These are phyloP conservation scores for Volvox africanus DNA, from an alignment of 139 green algal species.

Conservation along the genomic window DNA sequence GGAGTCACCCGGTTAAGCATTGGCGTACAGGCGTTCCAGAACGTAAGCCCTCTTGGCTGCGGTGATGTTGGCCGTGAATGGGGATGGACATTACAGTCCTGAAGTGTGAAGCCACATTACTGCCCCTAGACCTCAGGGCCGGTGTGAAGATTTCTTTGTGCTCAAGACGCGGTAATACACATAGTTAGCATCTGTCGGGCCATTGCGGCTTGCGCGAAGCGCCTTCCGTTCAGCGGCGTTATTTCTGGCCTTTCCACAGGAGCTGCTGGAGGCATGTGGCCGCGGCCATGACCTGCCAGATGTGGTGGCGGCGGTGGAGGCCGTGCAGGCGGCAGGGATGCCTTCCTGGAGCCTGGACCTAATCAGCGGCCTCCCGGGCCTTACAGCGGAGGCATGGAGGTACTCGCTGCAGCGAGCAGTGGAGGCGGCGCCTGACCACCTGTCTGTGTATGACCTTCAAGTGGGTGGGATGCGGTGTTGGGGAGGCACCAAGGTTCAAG, in stretches of 20 bases:
- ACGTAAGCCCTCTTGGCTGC: slow-evolving; percentile 44
- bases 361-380: slow-evolving; percentile 83
- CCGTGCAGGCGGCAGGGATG: slow-evolving; percentile 67
- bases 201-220: too few relatives aligned
- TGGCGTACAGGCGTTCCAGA: slow-evolving; percentile 88
- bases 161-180: too few relatives aligned
- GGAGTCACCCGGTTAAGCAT: slow-evolving; percentile 93
- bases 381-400: slow-evolving; percentile 77
- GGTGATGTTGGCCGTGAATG: too few relatives aligned
- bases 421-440: slow-evolving; percentile 76
- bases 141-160: too few relatives aligned
- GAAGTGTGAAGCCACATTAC: too few relatives aligned
- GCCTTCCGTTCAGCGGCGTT: too few relatives aligned
- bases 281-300: slow-evolving; percentile 79
- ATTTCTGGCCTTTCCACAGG: slow-evolving; percentile 51
- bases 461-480: slow-evolving; percentile 28
- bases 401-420: slow-evolving; percentile 77
- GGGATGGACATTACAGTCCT: too few relatives aligned
- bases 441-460: slow-evolving; percentile 98
- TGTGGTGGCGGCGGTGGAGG: slow-evolving; percentile 78
- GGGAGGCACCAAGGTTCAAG: not conserved
- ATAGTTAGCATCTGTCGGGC: too few relatives aligned
- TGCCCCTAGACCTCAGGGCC: too few relatives aligned
- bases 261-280: slow-evolving; percentile 78
- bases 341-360: slow-evolving; percentile 94